These are phyloP conservation scores for Aspergillus arachidicola DNA, from an alignment of 2,329 filamentous ascomycete genomes.

Conservation along the genomic window DNA sequence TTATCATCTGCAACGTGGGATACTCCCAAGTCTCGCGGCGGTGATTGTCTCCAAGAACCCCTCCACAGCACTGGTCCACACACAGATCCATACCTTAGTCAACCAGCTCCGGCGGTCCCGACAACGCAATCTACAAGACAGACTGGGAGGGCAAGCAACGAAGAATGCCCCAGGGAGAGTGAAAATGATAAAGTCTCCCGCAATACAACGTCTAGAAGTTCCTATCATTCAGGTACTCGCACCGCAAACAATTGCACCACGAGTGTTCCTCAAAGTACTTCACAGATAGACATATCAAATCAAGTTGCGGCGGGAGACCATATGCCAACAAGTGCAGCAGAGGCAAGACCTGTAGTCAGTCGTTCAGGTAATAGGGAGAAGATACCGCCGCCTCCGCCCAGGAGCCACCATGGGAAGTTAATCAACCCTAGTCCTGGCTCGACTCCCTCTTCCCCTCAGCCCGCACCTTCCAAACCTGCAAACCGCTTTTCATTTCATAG, in stretches of 20 bases:
- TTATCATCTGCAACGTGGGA: neutral
- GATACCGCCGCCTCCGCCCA: slow-evolving; percentile 70
- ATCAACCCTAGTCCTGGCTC: slow-evolving; percentile 54
- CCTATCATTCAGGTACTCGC: slow-evolving; percentile 16
- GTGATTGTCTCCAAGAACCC: slow-evolving; percentile 10
- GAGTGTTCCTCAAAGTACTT: slow-evolving; percentile 52
- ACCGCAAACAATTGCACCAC: slow-evolving; percentile 50
- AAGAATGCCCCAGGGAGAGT: neutral
- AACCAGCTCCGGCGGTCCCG: slow-evolving; percentile 7
- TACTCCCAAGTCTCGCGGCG: slow-evolving; percentile 4
- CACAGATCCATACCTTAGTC: slow-evolving; percentile 13
- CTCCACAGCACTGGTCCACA: slow-evolving; percentile 18
- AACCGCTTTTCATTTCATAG: slow-evolving; percentile 30
- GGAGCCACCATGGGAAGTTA: slow-evolving; percentile 75
- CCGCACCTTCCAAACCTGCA: slow-evolving; percentile 27
- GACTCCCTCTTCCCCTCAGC: slow-evolving; percentile 26
- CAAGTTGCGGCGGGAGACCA: slow-evolving; percentile 63
- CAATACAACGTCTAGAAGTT: slow-evolving; percentile 4
- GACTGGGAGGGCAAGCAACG: neutral
- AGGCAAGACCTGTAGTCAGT: slow-evolving; percentile 38
- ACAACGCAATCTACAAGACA: slow-evolving; percentile 23
- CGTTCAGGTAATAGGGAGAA: slow-evolving; percentile 54
- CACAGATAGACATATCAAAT: slow-evolving; percentile 50
- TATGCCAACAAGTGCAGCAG: slow-evolving; percentile 55
- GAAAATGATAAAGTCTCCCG: neutral